These are phyloP conservation scores for Solanum neorickii DNA, from an alignment of 257 asterid species.

Conservation along the genomic window DNA sequence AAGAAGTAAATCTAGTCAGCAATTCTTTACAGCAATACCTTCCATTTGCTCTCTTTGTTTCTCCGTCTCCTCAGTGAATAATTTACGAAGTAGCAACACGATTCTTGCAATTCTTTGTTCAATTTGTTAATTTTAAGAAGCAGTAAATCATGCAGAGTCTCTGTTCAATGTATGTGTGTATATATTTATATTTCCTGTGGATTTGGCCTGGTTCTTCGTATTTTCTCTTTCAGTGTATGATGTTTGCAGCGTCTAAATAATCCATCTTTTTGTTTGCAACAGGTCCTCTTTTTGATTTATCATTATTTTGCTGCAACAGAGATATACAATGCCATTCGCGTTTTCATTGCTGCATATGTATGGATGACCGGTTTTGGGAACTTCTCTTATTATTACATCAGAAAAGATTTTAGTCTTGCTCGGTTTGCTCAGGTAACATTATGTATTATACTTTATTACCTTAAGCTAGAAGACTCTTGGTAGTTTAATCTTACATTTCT, in stretches of 20 bases:
- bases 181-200: not conserved
- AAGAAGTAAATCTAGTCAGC: not conserved
- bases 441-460: not conserved
- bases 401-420: constrained; percentile 84
- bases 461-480: not conserved
- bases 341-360: constrained; percentile 96
- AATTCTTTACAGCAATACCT: not conserved
- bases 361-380: constrained; percentile 99
- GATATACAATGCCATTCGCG: constrained; percentile 91
- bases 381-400: constrained; percentile 93
- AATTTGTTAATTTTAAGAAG: not conserved
- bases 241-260: not conserved
- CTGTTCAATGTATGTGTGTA: not conserved
- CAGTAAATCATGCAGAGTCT: not conserved
- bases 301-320: constrained; percentile 98
- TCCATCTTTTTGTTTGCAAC: not conserved
- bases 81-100: not conserved
- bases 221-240: not conserved
- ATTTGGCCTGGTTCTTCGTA: not conserved
- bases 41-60: not conserved
- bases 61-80: not conserved
- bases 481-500: not conserved
- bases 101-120: not conserved
- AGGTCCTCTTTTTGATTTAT: constrained; percentile 95
- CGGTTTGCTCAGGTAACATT: constrained; percentile 86